Evolutionary conservation across 2,329 filamentous ascomycete genomes (phyloP), one percentile per base, ranked within the genome.

Genomic region (Orbilia ellipsospora): DNA sequence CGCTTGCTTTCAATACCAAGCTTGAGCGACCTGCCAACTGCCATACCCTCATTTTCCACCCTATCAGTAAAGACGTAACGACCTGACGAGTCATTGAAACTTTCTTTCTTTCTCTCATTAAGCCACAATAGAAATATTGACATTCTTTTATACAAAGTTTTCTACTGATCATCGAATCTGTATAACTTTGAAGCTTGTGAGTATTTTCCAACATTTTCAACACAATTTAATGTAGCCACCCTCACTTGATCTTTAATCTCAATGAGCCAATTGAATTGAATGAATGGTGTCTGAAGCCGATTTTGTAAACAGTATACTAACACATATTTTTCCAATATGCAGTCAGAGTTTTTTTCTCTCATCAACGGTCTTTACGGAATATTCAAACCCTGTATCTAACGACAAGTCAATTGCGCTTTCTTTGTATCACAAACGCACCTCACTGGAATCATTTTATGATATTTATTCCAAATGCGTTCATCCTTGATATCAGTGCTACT

Each of bases 11-110:
- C 2, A 12, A 8, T 10, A 26, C 36, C 20, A 13, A 61, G 40
- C 42, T 61, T 50, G 57, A 36, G 42, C 40, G 48, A 31, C 57
- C 5, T 36, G 42, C 57, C 42, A 63, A 70, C 66, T 63, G 51
- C 40, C 45, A 63, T 55, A 56, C 66, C 36, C 28, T 70, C 57
- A 55, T 70, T 69, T 70, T 63, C 4, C n/a, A 20, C 16, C 10
- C 18, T 23, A 2, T 23, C 18, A 10, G n/a, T n/a, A 48, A 15
- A 48, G 23, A 48, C 15, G 13, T 56, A 10, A 42, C 28, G 54
- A n/a, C n/a, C n/a, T 23, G 16, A 59, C 36, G 55, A 45, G 31
- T 36, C 31, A 36, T 36, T 36, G 31, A 10, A 10, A 36, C 1
- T 36, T 36, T 36, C 31, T 10, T 36, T 36, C 31, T 36, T 36